Evolutionary conservation across 1,284 basidiomycete genomes (phyloP).

Genomic region (Pholiota adiposa): DNA sequence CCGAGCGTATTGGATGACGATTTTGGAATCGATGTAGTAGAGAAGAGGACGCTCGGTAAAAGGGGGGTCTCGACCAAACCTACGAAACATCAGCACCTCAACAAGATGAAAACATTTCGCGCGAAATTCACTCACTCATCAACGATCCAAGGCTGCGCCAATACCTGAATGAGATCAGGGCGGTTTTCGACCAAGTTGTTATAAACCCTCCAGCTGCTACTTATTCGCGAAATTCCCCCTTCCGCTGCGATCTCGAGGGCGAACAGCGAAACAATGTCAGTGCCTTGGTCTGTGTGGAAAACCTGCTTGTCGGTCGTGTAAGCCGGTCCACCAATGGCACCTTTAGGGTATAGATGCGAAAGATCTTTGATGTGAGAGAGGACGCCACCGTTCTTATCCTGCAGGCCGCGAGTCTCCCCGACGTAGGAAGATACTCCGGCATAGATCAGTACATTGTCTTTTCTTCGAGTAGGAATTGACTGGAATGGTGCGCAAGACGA

Average conservation of each 20-base stretch:
- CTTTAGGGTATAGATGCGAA: slow-evolving; percentile 40
- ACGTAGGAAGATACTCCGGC: slow-evolving; percentile 45
- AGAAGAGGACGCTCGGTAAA: slow-evolving; percentile 43
- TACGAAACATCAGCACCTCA: not conserved
- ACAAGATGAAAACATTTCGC: not conserved
- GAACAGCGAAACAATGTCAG: slow-evolving; percentile 44
- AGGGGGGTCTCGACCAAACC: slow-evolving; percentile 40
- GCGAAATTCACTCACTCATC: slow-evolving; percentile 36
- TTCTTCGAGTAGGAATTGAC: slow-evolving; percentile 36
- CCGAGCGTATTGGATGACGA: slow-evolving; percentile 49
- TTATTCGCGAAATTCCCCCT: slow-evolving; percentile 46
- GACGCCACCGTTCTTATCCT: slow-evolving; percentile 45
- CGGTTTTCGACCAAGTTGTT: slow-evolving; percentile 47
- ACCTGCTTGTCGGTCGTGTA: slow-evolving; percentile 52
- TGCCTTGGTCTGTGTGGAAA: slow-evolving; percentile 48
- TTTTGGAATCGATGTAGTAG: slow-evolving; percentile 39
- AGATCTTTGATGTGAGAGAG: slow-evolving; percentile 52
- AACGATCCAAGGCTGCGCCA: slow-evolving; percentile 45
- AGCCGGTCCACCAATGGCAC: slow-evolving; percentile 43
- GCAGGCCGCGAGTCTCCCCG: slow-evolving; percentile 43
- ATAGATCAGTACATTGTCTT: slow-evolving; percentile 39
- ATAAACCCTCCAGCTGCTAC: slow-evolving; percentile 44
- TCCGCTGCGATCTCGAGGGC: slow-evolving; percentile 43
- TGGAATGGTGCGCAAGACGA: slow-evolving; percentile 41
- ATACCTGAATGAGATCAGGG: slow-evolving; percentile 43